phyloP scores from a whole-genome alignment of 1,284 basidiomycete genomes.

The Cutaneotrichosporon sp. region DNA sequence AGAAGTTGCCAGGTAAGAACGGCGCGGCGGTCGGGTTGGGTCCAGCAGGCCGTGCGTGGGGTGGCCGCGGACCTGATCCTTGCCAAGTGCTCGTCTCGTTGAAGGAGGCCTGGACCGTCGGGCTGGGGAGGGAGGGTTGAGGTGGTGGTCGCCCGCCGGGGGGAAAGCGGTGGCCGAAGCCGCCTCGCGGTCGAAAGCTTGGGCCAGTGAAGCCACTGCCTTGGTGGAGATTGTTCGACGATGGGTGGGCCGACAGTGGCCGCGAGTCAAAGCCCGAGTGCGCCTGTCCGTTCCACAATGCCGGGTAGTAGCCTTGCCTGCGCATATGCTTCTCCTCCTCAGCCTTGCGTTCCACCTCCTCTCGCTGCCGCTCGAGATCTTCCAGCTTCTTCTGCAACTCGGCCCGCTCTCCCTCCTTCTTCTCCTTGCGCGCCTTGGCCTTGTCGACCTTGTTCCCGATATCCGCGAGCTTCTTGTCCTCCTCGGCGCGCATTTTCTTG shows the following conservation, averaged over 20 bases:
- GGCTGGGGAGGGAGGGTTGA: slow-evolving; percentile 2
- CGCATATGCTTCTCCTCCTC: slow-evolving; percentile 30
- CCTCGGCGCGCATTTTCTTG: slow-evolving; percentile 33
- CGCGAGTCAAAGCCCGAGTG: not conserved
- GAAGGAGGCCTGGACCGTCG: slow-evolving; percentile 3
- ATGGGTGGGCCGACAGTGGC: not conserved
- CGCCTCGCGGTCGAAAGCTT: slow-evolving; percentile 30
- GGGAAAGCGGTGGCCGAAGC: slow-evolving; percentile 35
- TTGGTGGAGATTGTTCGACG: slow-evolving; percentile 6
- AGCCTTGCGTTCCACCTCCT: slow-evolving; percentile 37
- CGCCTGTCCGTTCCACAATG: not conserved
- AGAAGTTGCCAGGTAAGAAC: slow-evolving; percentile 31
- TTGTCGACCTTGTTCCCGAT: slow-evolving; percentile 67
- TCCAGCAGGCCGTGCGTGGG: slow-evolving; percentile 8
- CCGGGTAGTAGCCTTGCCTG: slow-evolving; percentile 17
- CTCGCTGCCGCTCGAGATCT: slow-evolving; percentile 37
- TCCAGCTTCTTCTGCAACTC: slow-evolving; percentile 40
- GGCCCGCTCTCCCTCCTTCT: slow-evolving; percentile 38
- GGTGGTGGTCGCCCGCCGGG: slow-evolving; percentile 31
- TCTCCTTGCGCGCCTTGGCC: slow-evolving; percentile 58
- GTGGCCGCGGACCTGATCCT: slow-evolving; percentile 1
- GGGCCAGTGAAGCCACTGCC: slow-evolving; percentile 14
- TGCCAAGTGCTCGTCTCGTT: slow-evolving; percentile 9
- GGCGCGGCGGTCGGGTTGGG: slow-evolving; percentile 38
- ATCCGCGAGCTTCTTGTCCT: slow-evolving; percentile 42